Evolutionary conservation across 257 asterid genomes (phyloP), one percentile per base, ranked within the genome.

Genomic region (Solanum pimpinellifolium): DNA sequence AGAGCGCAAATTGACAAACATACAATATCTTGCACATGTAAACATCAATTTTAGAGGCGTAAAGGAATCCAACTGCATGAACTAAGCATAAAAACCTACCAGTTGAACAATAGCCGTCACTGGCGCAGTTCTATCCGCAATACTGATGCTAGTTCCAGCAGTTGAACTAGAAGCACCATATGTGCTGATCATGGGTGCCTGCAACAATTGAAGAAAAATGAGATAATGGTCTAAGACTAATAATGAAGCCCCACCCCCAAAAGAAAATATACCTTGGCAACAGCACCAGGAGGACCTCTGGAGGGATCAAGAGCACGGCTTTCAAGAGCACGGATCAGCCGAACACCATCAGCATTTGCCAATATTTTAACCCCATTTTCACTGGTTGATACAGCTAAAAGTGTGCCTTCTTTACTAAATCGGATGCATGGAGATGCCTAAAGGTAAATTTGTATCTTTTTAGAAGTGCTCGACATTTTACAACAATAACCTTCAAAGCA

Each of bases 401-500:
- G 86, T 25, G 86, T 70, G 87, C 98, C 98, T 29, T 92, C 94
- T 90, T 92, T 93, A 84, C 88, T 92, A 86, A 93, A 93, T 68
- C 98, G 94, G 76, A 94, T 83, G 88, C 94, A 89, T 47, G 98
- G 98, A 73, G 93, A 92, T 76, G 93, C 97, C 98, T 94, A 88
- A 86, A 87, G 88, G 83, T 80, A 27, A 47, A 80, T 47, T 80
- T 88, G 49, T 42, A 37, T 83, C 12, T 21, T 83, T 83, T 65
- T 56, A 59, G 18, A 59, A 35, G 35, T 83, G 39, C 56, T 33
- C 6, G 6, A 83, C 35, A 37, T 60, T 65, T 41, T 56, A 56
- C 59, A 60, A 46, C 68, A 80, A 80, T 9, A 47, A 80, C 85
- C 42, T 80, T 80, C 23, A 74, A 65, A 35, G 78, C 29, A 76